Percentiles rank a stretch among this genome's conserved stretches.
These are phyloP conservation scores for Cryphonectria nitschkei DNA, from an alignment of 2,329 filamentous ascomycete species.

Conservation along the genomic window DNA sequence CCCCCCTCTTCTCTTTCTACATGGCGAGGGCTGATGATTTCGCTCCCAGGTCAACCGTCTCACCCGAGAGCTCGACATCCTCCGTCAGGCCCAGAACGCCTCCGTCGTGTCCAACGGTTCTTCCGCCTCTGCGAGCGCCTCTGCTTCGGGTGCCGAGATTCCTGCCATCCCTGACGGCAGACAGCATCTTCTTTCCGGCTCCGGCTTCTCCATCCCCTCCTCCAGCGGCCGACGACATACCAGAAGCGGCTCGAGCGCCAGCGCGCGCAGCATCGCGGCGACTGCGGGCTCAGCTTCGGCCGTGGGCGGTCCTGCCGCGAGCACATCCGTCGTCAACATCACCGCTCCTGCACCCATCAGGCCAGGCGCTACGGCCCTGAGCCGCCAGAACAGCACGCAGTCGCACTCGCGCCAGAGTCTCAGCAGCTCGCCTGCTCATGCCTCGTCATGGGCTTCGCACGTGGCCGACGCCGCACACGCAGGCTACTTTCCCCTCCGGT, in stretches of 20 bases:
- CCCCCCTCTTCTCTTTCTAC: too few species aligned
- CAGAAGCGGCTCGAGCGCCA: slow-evolving; percentile 61
- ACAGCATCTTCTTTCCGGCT: slow-evolving; percentile 57
- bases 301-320: slow-evolving; percentile 34
- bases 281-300: slow-evolving; percentile 44
- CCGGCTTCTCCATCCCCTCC: slow-evolving; percentile 60
- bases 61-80: slow-evolving; percentile 81
- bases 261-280: slow-evolving; percentile 55
- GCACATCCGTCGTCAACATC: slow-evolving; percentile 48
- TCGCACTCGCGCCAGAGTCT: slow-evolving; percentile 52
- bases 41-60: slow-evolving; percentile 79
- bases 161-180: slow-evolving; percentile 47
- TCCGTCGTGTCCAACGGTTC: slow-evolving; percentile 69
- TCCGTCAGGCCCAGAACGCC: slow-evolving; percentile 73
- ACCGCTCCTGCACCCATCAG: slow-evolving; percentile 50
- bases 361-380: slow-evolving; percentile 46
- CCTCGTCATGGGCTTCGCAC: slow-evolving; percentile 53
- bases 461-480: slow-evolving; percentile 40
- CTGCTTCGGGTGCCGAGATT: slow-evolving; percentile 51
- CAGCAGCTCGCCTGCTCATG: slow-evolving; percentile 51
- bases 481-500: slow-evolving; percentile 40
- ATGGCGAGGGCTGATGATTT: slow-evolving; percentile 14
- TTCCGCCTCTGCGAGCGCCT: slow-evolving; percentile 59
- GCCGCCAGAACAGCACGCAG: slow-evolving; percentile 59
- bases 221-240: slow-evolving; percentile 56